Evolutionary conservation across 2,329 filamentous ascomycete genomes (phyloP).

Genomic region (Hymenoscyphus infarciens): DNA sequence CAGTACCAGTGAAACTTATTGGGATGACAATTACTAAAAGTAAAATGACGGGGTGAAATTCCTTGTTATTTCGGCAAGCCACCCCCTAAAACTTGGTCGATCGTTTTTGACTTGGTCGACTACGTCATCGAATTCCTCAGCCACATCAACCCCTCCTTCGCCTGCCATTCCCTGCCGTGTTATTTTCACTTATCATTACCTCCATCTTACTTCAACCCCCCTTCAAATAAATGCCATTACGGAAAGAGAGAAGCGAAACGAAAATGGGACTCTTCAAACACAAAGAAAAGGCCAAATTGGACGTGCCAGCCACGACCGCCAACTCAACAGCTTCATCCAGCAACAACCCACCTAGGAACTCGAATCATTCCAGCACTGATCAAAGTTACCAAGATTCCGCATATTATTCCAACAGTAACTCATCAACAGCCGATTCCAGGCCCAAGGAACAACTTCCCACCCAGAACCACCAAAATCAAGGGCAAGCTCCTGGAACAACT

Average conservation of each 20-base stretch:
- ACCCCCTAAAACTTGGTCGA: not conserved
- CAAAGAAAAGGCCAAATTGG: conserved; percentile 21
- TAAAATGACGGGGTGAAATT: not conserved
- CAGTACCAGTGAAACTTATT: too few relatives aligned
- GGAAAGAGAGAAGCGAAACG: not conserved
- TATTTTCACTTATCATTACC: not conserved
- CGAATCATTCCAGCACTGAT: conserved; percentile 7
- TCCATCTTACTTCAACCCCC: not conserved
- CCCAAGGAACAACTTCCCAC: conserved; percentile 13
- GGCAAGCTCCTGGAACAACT: conserved; percentile 23
- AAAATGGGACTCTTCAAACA: conserved; percentile 27
- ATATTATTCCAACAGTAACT: conserved; percentile 26
- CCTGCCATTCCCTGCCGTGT: not conserved
- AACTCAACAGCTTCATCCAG: conserved; percentile 7
- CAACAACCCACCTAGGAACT: conserved; percentile 1
- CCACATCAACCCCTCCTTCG: not conserved
- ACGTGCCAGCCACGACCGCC: conserved; percentile 5
- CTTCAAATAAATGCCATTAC: conserved; percentile 5
- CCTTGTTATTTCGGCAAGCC: not conserved
- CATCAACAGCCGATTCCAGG: conserved; percentile 14
- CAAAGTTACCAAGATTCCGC: conserved; percentile 26
- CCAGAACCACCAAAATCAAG: conserved; percentile 13
- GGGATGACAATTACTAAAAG: not conserved
- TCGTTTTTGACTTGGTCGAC: not conserved
- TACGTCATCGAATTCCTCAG: not conserved